Percentiles rank a stretch among this genome's conserved stretches.
Evolutionary conservation across 2,329 filamentous ascomycete genomes (phyloP).

Genomic region (Penicillium olsonii): DNA sequence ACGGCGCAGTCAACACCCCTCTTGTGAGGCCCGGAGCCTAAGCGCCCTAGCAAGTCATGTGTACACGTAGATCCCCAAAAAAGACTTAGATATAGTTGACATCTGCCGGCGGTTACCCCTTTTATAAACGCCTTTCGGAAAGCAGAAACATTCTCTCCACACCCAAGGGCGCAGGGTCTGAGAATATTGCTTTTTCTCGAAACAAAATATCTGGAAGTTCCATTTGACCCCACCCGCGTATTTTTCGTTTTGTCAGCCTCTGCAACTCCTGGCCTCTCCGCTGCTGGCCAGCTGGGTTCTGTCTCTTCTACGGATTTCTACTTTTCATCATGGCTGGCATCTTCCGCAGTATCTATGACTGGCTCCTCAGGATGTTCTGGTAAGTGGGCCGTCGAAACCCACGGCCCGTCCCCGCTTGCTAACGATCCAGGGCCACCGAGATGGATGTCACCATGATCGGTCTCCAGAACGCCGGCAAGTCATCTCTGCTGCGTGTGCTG

Average conservation of each 20-base stretch:
- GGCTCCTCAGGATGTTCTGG: constrained; percentile 97
- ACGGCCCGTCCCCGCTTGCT: constrained; percentile 37
- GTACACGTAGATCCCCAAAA: constrained; percentile 18
- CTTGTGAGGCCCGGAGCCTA: constrained; percentile 19
- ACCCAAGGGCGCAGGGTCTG: no score
- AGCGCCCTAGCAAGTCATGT: constrained; percentile 25
- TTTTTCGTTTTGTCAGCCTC: constrained; percentile 12
- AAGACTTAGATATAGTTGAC: constrained; percentile 1
- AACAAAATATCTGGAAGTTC: not conserved
- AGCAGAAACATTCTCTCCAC: no score
- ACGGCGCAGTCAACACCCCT: not conserved
- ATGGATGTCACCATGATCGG: constrained; percentile 99
- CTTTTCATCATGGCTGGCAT: constrained; percentile 74
- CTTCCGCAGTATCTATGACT: constrained; percentile 96
- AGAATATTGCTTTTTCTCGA: not conserved
- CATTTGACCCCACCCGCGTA: constrained; percentile 16
- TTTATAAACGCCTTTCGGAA: not conserved
- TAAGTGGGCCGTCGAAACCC: constrained; percentile 52
- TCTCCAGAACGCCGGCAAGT: constrained; percentile 97
- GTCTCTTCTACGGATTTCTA: constrained; percentile 6
- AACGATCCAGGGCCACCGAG: constrained; percentile 78
- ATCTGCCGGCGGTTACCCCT: not conserved
- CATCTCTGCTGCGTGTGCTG: constrained; percentile 86
- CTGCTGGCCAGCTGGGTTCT: constrained; percentile 3
- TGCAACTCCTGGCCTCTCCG: constrained; percentile 15